Conservation (phyloP, 202 grass and related monocot species). For the Bolboschoenoplectus hybrid region DNA sequence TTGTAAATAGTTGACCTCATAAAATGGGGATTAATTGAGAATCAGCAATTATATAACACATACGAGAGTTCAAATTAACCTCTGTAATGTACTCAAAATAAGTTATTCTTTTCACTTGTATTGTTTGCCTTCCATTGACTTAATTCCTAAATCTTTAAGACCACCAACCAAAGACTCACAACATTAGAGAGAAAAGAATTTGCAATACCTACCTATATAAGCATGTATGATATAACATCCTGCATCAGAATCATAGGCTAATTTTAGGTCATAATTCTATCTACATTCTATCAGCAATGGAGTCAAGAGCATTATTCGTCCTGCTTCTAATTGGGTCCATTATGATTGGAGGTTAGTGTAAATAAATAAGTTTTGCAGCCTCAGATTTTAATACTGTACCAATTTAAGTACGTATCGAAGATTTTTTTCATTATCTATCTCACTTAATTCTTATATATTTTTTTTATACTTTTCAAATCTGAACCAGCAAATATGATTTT, state of each 20-base stretch:
- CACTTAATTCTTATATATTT: not conserved
- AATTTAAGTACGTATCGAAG: not conserved
- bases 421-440: not conserved
- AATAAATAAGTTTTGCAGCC: not conserved
- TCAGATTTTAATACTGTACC: not conserved
- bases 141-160: constrained; percentile 16
- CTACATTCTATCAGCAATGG: constrained; percentile 3
- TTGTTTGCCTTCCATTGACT: constrained; percentile 33
- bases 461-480: not conserved
- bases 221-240: constrained; percentile 10
- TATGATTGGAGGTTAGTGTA: constrained; percentile 40
- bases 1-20: not conserved
- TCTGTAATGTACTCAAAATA: not conserved
- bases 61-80: not conserved
- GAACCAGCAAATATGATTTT: not conserved
- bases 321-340: constrained; percentile 25
- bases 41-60: not conserved
- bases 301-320: constrained; percentile 8
- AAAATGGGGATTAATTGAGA: not conserved
- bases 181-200: not conserved
- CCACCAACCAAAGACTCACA: constrained; percentile 35
- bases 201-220: not conserved
- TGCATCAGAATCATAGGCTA: not conserved
- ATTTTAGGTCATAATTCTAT: not conserved
- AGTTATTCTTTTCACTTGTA: not conserved